Percentiles rank a stretch among this genome's conserved stretches.
Conservation (phyloP, 2,329 filamentous ascomycete genomes). For the Aspergillus ibericus region DNA sequence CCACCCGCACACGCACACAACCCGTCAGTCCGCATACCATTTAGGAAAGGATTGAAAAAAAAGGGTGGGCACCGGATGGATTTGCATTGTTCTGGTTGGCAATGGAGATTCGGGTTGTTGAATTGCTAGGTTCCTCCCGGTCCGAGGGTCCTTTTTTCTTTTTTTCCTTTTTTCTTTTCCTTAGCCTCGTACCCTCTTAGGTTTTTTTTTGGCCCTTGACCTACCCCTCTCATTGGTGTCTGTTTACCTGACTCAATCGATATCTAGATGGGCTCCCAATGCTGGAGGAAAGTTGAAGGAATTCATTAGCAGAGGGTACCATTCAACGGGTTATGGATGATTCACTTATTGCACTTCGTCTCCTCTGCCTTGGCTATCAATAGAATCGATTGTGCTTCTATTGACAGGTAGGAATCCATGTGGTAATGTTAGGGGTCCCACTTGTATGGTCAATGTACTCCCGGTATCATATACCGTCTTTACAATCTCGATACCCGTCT, state of each 20-base stretch:
- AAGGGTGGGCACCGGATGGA: slow-evolving; percentile 15
- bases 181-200: background rate
- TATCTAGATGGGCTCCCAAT: background rate
- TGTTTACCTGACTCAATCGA: background rate
- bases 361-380: background rate
- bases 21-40: background rate
- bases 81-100: slow-evolving; percentile 17
- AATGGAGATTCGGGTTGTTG: slow-evolving; percentile 11
- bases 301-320: background rate
- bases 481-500: background rate
- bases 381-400: background rate
- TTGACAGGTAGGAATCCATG: slow-evolving; percentile 3
- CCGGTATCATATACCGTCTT: background rate
- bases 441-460: background rate
- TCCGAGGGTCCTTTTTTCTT: slow-evolving; percentile 11
- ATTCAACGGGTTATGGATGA: background rate
- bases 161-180: background rate
- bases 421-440: slow-evolving; percentile 7
- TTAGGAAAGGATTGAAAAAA: slow-evolving; percentile 1
- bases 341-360: background rate
- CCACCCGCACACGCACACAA: background rate
- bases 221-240: background rate
- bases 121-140: slow-evolving; percentile 21
- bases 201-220: background rate
- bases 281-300: background rate